Evolutionary conservation across 2,329 filamentous ascomycete genomes (phyloP), one percentile per base, ranked within the genome.

Genomic region (Colletotrichum zoysiae): DNA sequence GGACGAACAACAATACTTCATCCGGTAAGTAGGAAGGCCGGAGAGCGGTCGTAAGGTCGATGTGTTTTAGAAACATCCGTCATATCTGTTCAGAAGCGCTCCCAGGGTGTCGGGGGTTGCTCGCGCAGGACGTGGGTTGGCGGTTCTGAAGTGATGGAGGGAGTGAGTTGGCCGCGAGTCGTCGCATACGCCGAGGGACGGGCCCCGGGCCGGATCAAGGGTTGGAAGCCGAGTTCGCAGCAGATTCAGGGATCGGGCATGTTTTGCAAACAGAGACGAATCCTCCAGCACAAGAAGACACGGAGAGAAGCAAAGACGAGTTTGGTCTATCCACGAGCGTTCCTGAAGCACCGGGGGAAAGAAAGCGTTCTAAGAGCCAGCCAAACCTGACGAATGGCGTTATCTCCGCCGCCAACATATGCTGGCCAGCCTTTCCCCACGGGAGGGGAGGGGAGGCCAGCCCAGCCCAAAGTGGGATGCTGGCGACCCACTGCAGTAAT

Each of bases 11-110:
- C 66, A 98, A 87, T 76, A 94, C 93, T 88, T 99, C 96, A 86
- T 98, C 96, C 79, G 94, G 93, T 76, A 97, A 89, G 81, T 98
- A 92, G 73, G 92, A 93, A 78, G 96, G 96, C 87, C 96, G 93
- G 80, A 98, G 89, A 80, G 96, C 96, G 85, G 95, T 97, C 70
- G 96, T 99, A 79, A 99, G 90, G 84, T 99, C 95, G 82, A 98
- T 89, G 78, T 93, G 91, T 88, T 97, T 95, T 87, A 98, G 88
- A 89, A 97, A 97, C 95, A 98, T 98, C 87, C 93, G 94, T 92
- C 85, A 89, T 86, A 81, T 84, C 84, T 76, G 48, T 63, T 51
- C 26, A 46, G 40, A 38, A 59, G 51, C 16, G 40, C 70, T 56
- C 42, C 46, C 55, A 57, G 58, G 38, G 35, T 48, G 23, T 40